Conservation (phyloP, 805 yeast genomes). For the Starmerella ratchasimensis region DNA sequence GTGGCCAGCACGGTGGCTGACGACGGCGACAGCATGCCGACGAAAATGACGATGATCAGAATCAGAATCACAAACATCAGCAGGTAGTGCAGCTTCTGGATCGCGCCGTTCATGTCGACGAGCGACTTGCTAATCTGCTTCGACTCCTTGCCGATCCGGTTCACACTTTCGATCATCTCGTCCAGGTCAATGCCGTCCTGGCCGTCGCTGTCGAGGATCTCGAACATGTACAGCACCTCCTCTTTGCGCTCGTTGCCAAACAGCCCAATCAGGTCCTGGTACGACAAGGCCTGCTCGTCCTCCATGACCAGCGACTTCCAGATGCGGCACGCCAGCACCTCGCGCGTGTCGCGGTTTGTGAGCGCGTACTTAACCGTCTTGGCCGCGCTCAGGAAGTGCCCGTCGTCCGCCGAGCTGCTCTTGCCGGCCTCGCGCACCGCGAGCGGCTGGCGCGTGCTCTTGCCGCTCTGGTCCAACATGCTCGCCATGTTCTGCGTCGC, state of each 20-base stretch:
- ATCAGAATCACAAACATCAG: slow-evolving; percentile 25
- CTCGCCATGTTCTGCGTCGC: slow-evolving; percentile 20
- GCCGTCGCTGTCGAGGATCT: slow-evolving; percentile 27
- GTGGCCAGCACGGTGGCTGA: slow-evolving; percentile 31
- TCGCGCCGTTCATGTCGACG: slow-evolving; percentile 30
- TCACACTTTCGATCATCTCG: slow-evolving; percentile 26
- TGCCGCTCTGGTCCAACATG: slow-evolving; percentile 15
- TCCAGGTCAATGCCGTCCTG: slow-evolving; percentile 28
- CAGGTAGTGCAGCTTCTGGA: slow-evolving; percentile 28
- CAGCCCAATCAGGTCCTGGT: slow-evolving; percentile 26
- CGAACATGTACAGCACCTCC: slow-evolving; percentile 26
- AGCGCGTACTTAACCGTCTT: slow-evolving; percentile 26
- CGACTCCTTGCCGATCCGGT: slow-evolving; percentile 26
- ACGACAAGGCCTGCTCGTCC: slow-evolving; percentile 24
- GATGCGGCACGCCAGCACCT: slow-evolving; percentile 27
- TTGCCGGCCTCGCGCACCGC: slow-evolving; percentile 18
- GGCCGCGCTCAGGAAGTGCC: no score
- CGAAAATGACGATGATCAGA: slow-evolving; percentile 28
- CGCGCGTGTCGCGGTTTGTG: slow-evolving; percentile 20
- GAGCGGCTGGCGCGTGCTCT: background rate
- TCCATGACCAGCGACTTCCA: slow-evolving; percentile 32
- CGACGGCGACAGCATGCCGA: slow-evolving; percentile 31
- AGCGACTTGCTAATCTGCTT: slow-evolving; percentile 27
- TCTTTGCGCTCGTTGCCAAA: slow-evolving; percentile 23
- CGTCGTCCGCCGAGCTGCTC: no score